Evolutionary conservation across 2,329 filamentous ascomycete species (phyloP), one percentile per base, ranked within the genome.

Genomic region (Xylaria sp.): DNA sequence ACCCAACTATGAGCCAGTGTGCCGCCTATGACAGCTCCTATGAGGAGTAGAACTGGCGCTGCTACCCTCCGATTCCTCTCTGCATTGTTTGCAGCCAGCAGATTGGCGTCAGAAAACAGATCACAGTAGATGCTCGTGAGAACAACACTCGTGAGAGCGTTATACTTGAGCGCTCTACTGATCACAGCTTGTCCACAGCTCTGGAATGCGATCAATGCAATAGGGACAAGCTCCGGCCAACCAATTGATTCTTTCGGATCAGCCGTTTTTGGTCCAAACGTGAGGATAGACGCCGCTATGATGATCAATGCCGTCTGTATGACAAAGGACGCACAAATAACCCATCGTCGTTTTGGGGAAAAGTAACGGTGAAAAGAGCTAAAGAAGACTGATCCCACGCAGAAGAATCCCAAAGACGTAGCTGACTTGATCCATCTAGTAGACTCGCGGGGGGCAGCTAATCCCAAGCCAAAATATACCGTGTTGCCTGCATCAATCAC

Each of bases 71-170:
- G 81, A 70, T 88, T 87, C 36, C 86, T 77, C 75, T 87, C 85
- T 6, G 77, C 77, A 66, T 87, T 87, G 46, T 76, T 69, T 9
- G 75, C 56, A 0, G 78, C 77, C 41, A 87, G 84, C 3, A 88
- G 73, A 28, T 83, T 78, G 36, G 81, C 79, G 65, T 93, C 91
- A 1, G 89, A 91, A 72, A 93, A 93, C 23, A 95, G 76, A 77
- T 95, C 93, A 76, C 91, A 94, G 81, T 94, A 95, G 69, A 93
- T 89, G 76, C 91, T 93, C 0, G 93, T 95, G 67, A 96, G 80
- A 3, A 94, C 93, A 18, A 94, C 92, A 69, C 90, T 93, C 0
- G 92, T 94, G 23, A 95, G 81, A 2, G 89, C 88, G 66, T 89
- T 89, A 76, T 90, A 91, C 73, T 89, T 86, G 67, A 95, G 79